Base-by-base conservation (phyloP, 1,139 yeast genomes). In the Suhomyces maxii region DNA sequence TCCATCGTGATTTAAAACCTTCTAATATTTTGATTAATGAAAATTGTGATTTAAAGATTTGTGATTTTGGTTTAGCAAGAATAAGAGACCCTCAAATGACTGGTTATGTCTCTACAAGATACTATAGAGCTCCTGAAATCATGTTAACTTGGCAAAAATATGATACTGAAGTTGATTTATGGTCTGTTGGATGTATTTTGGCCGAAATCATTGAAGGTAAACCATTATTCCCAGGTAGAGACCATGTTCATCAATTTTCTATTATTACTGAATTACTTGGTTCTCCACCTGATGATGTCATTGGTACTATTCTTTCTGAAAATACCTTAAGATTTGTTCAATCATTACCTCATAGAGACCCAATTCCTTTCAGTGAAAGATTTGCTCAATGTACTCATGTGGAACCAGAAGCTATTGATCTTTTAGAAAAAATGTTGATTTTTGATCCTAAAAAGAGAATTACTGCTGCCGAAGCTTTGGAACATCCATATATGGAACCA, bases 181-280 rank as follows among this genome's bases (percentile, higher is more conserved):
- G 99, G 99, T 87, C 96, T 13, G 97, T 96, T n/a, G 99, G 98
- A 13, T 93, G 99, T 71, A 93, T 93, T 53, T 88, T 93, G 62
- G 96, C 98, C 10, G 99, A 93, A 67, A 93, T 95, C 97, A 88
- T 93, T 57, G 97, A 93, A 65, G 98, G 98, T n/a, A 91, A 90
- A 67, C 99, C 99, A 2, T 74, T 93, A 40, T 93, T 93, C 79
- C 99, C 99, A 0, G 99, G 99, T 42, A 90, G 89, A 65, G 99
- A 95, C 65, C 99, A 93, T 64, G 98, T 93, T 48, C 97, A 93
- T 67, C 99, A 93, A 73, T 93, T 95, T 64, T 86, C 96, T 33
- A 93, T 93, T 64, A 93, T 93, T 57, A 93, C 99, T 7, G 99
- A 95, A 71, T 77, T 93, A 53, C 76, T 93, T 54, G 99, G 99